Conservation (phyloP, 148 eudicot genomes). For the Euryodendron excelsum region DNA sequence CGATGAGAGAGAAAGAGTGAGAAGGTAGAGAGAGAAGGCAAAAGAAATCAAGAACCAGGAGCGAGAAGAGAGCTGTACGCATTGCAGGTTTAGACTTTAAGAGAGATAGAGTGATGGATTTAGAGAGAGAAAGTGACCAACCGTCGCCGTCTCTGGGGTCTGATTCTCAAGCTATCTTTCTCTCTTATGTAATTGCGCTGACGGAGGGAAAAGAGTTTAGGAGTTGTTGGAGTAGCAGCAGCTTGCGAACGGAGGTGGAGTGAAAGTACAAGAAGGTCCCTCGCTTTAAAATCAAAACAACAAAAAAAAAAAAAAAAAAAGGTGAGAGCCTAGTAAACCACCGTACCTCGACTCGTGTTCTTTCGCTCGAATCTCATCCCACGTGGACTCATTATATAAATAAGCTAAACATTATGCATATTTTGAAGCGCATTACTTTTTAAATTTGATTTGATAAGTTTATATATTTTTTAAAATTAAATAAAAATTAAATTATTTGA, state of each 20-base stretch:
- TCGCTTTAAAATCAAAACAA: too few species aligned
- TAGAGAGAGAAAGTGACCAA: conserved; percentile 6
- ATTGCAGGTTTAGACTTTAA: conserved; percentile 7
- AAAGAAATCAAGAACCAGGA: conserved; percentile 24
- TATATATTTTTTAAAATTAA: too few species aligned
- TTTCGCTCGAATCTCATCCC: too few species aligned
- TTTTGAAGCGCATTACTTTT: too few species aligned
- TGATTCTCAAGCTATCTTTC: neutral
- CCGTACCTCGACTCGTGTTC: too few species aligned
- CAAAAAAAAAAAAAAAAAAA: too few species aligned
- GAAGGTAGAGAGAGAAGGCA: conserved; percentile 18
- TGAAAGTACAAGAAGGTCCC: neutral
- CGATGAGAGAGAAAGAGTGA: conserved; percentile 11
- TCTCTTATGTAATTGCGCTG: neutral
- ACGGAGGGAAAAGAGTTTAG: neutral
- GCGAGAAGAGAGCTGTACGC: conserved; percentile 21
- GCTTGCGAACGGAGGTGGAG: too few species aligned
- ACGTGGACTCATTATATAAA: too few species aligned
- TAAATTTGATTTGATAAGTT: too few species aligned
- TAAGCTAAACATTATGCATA: too few species aligned
- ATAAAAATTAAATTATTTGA: too few species aligned
- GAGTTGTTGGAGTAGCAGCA: neutral
- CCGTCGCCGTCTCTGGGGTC: neutral
- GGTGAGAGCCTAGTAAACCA: too few species aligned
- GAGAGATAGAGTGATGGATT: neutral